phyloP scores from a whole-genome alignment of 106 monocot species.

The Alisma plantagoaquatica region DNA sequence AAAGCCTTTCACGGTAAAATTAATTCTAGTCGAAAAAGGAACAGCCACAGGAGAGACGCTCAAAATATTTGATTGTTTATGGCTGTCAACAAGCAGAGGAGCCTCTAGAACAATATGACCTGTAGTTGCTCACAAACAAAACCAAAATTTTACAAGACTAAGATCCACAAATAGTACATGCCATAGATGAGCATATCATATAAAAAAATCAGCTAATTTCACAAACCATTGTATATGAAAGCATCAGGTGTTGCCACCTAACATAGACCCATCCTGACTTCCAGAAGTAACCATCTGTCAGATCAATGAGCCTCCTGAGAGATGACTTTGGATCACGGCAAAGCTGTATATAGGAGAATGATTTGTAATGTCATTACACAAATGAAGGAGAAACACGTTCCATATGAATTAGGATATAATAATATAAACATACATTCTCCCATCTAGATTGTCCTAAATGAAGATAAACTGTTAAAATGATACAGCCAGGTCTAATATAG shows the following conservation, averaged over 20 bases:
- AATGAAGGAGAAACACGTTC: neutral
- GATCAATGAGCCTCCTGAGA: slow-evolving; percentile 45
- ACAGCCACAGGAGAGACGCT: slow-evolving; percentile 63
- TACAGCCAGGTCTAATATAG: slow-evolving; percentile 86
- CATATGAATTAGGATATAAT: neutral
- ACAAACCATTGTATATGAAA: slow-evolving; percentile 61
- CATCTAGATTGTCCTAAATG: slow-evolving; percentile 48
- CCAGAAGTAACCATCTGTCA: slow-evolving; percentile 52
- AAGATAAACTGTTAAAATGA: slow-evolving; percentile 82
- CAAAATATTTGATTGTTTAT: slow-evolving; percentile 26
- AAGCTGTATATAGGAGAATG: slow-evolving; percentile 31
- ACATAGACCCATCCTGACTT: slow-evolving; percentile 65
- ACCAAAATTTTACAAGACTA: neutral
- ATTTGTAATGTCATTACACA: neutral
- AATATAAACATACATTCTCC: slow-evolving; percentile 33
- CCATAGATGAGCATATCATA: neutral
- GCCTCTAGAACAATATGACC: slow-evolving; percentile 46
- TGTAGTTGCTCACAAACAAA: slow-evolving; percentile 17
- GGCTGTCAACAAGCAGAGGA: slow-evolving; percentile 17
- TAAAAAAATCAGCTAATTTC: neutral
- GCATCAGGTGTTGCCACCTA: slow-evolving; percentile 42
- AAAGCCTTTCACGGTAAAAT: slow-evolving; percentile 58
- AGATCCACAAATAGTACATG: neutral
- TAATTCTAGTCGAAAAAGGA: slow-evolving; percentile 33
- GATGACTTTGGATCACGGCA: slow-evolving; percentile 36